Conservation (phyloP, 768 basidiomycete genomes). For the Rickenella mellea region DNA sequence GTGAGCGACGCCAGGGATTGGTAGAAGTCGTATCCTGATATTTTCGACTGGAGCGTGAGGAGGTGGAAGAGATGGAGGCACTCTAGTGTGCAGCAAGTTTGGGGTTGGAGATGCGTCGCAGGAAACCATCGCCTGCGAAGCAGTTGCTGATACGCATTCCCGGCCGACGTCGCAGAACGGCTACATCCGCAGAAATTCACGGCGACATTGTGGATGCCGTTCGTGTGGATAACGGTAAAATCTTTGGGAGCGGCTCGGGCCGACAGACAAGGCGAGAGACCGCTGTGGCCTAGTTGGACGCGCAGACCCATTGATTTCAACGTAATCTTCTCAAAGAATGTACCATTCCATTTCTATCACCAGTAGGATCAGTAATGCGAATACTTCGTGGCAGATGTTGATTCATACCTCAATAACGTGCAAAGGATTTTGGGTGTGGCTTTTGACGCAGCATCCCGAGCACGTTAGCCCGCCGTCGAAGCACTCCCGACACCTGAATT, state of each 20-base stretch:
- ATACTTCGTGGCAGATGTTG: background rate
- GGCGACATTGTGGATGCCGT: slow-evolving; percentile 13
- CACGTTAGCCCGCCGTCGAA: background rate
- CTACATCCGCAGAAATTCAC: slow-evolving; percentile 14
- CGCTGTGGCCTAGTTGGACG: background rate
- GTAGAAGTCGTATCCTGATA: slow-evolving; percentile 1
- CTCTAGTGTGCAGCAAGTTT: slow-evolving; percentile 9
- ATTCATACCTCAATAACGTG: background rate
- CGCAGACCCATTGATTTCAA: background rate
- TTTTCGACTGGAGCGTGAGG: slow-evolving; percentile 7
- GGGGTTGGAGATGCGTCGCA: slow-evolving; percentile 7
- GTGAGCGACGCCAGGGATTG: background rate
- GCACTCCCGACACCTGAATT: background rate
- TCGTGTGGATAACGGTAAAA: slow-evolving; percentile 10
- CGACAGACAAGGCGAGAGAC: background rate
- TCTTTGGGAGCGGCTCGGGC: background rate
- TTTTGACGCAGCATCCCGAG: background rate
- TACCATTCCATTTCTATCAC: background rate
- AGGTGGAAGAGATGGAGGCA: background rate
- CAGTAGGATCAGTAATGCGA: background rate
- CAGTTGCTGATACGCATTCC: slow-evolving; percentile 8
- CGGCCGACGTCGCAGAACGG: background rate
- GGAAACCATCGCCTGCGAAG: slow-evolving; percentile 12
- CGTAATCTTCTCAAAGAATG: background rate
- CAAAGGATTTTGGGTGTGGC: background rate